These are phyloP conservation scores for Boletus sensibilis DNA, from an alignment of 768 basidiomycete genomes.

Conservation along the genomic window DNA sequence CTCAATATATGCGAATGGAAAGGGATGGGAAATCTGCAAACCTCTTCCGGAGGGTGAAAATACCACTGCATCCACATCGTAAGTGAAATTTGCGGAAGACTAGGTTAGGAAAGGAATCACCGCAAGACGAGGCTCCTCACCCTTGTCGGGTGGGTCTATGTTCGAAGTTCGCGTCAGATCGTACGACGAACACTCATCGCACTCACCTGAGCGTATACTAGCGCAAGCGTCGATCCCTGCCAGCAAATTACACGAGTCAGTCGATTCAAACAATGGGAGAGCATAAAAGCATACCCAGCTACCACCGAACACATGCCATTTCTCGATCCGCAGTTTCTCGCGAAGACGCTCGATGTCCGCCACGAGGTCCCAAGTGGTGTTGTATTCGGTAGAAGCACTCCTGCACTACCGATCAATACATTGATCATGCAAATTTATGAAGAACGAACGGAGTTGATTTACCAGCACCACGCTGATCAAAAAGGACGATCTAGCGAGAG, in stretches of 20 bases:
- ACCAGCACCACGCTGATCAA: slow-evolving; percentile 89
- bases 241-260: background rate
- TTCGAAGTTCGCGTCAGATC: background rate
- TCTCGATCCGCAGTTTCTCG: slow-evolving; percentile 70
- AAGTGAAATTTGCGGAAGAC: background rate
- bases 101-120: slow-evolving; percentile 35
- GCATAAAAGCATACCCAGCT: slow-evolving; percentile 69
- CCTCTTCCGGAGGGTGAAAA: slow-evolving; percentile 85
- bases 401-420: slow-evolving; percentile 37
- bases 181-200: background rate
- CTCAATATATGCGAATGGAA: background rate
- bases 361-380: slow-evolving; percentile 94
- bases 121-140: slow-evolving; percentile 78
- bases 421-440: background rate
- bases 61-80: slow-evolving; percentile 53
- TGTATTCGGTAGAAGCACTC: slow-evolving; percentile 73
- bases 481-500: slow-evolving; percentile 64
- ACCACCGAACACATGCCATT: slow-evolving; percentile 95
- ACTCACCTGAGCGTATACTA: slow-evolving; percentile 80
- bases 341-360: slow-evolving; percentile 85
- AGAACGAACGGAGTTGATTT: slow-evolving; percentile 75
- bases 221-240: slow-evolving; percentile 81
- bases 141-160: slow-evolving; percentile 73
- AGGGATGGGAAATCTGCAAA: slow-evolving; percentile 22
- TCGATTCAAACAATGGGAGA: background rate